Percentiles rank a stretch among this genome's conserved stretches.
These are phyloP conservation scores for Aaosphaeria pasadenensis DNA, from an alignment of 2,329 filamentous ascomycete genomes.

Conservation along the genomic window DNA sequence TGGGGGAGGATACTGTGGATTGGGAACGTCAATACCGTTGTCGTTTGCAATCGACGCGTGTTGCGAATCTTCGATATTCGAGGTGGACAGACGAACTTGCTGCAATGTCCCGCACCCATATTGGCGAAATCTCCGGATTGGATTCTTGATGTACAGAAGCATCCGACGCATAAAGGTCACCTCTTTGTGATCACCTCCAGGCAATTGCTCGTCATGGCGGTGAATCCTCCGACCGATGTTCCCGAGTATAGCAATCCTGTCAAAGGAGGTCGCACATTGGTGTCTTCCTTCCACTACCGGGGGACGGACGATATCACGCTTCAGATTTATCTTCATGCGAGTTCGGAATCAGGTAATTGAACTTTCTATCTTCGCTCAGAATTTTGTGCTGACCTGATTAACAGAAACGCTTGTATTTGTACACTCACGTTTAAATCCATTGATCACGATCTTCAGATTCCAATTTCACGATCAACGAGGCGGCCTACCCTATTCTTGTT, in stretches of 20 bases:
- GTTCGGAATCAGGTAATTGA: neutral
- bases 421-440: slow-evolving; percentile 28
- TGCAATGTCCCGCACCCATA: slow-evolving; percentile 24
- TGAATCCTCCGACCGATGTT: slow-evolving; percentile 29
- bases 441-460: slow-evolving; percentile 31
- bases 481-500: slow-evolving; percentile 3
- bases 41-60: slow-evolving; percentile 51
- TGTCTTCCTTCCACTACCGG: slow-evolving; percentile 55
- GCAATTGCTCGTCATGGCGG: slow-evolving; percentile 50
- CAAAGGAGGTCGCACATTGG: slow-evolving; percentile 35
- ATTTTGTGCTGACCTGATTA: slow-evolving; percentile 3
- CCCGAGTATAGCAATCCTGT: slow-evolving; percentile 11
- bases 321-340: slow-evolving; percentile 25
- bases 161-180: slow-evolving; percentile 47
- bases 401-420: slow-evolving; percentile 30
- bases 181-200: slow-evolving; percentile 59
- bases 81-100: slow-evolving; percentile 10
- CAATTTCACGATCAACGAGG: slow-evolving; percentile 1
- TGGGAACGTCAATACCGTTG: slow-evolving; percentile 45
- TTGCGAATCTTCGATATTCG: slow-evolving; percentile 36
- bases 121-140: slow-evolving; percentile 34
- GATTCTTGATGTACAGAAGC: slow-evolving; percentile 58
- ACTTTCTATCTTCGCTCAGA: neutral
- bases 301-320: slow-evolving; percentile 53
- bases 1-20: slow-evolving; percentile 53